A percentile compares a stretch with the other conserved stretches of the same genome.
Conservation (phyloP, 2,329 filamentous ascomycete genomes). For the Sphaerostilbella broomeana region DNA sequence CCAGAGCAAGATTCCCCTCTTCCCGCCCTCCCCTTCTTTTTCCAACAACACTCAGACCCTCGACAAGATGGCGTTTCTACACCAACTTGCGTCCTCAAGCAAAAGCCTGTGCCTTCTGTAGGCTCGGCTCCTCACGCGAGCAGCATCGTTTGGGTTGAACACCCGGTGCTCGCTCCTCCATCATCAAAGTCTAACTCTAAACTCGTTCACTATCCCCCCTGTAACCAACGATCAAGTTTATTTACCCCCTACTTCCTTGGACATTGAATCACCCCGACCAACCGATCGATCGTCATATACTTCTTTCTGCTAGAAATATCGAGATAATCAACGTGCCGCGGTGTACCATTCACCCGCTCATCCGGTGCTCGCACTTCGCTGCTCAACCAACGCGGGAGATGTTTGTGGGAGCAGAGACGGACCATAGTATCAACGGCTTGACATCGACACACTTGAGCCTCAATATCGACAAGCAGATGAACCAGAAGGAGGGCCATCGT, state of each 20-base stretch:
- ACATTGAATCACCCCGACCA: too few relatives aligned
- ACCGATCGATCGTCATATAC: too few relatives aligned
- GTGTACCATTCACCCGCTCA: too few relatives aligned
- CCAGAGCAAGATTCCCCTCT: background rate
- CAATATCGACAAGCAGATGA: slow-evolving; percentile 16
- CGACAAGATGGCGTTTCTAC: slow-evolving; percentile 19
- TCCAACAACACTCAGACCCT: background rate
- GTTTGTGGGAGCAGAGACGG: too few relatives aligned
- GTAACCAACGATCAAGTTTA: too few relatives aligned
- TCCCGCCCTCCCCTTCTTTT: slow-evolving; percentile 4
- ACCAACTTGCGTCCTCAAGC: slow-evolving; percentile 16
- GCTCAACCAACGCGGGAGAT: too few relatives aligned
- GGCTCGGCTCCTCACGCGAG: slow-evolving; percentile 11
- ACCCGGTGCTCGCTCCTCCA: background rate
- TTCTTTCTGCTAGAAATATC: too few relatives aligned
- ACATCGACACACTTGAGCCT: too few relatives aligned
- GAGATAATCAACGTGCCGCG: too few relatives aligned
- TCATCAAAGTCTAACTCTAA: background rate
- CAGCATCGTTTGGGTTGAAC: slow-evolving; percentile 8
- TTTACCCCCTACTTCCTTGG: too few relatives aligned
- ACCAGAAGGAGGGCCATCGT: slow-evolving; percentile 12
- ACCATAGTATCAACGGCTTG: too few relatives aligned
- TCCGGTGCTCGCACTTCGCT: too few relatives aligned
- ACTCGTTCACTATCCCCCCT: background rate
- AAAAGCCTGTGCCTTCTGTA: slow-evolving; percentile 17